Evolutionary conservation across 495 filamentous ascomycete genomes (phyloP).

Genomic region (Xylaria sp.): DNA sequence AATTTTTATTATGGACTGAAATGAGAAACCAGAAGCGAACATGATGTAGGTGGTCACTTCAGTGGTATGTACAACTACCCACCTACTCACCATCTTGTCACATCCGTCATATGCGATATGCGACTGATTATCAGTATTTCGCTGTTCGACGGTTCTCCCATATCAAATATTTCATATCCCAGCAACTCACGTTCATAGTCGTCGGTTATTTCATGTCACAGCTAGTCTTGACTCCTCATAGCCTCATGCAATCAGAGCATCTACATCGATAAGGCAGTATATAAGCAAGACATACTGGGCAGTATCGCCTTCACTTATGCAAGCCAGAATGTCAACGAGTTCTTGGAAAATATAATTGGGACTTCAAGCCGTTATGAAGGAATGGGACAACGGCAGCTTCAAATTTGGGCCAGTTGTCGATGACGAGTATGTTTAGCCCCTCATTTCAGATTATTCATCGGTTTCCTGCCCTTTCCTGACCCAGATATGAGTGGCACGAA

Average conservation of each 20-base stretch:
- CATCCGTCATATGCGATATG: neutral
- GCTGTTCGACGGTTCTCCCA: neutral
- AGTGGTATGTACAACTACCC: conserved; percentile 61
- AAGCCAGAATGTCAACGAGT: conserved; percentile 77
- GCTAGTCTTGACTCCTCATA: conserved; percentile 89
- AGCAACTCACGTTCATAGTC: neutral
- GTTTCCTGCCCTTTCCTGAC: no score
- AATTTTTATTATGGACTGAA: conserved; percentile 27
- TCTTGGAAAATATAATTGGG: conserved; percentile 76
- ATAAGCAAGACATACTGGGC: conserved; percentile 80
- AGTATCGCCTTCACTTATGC: conserved; percentile 88
- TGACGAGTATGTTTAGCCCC: conserved; percentile 47
- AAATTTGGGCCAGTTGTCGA: conserved; percentile 66
- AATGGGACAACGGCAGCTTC: conserved; percentile 73
- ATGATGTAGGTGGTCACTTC: conserved; percentile 87
- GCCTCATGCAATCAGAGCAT: conserved; percentile 87
- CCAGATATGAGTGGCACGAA: no score
- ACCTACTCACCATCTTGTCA: conserved; percentile 19
- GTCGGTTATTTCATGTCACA: conserved; percentile 37
- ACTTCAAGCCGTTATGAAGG: conserved; percentile 71
- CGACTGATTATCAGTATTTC: neutral
- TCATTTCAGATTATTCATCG: conserved; percentile 61
- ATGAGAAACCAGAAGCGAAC: conserved; percentile 46
- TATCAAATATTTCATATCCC: neutral
- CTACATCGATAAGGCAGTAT: conserved; percentile 82